Evolutionary conservation across 192 early-diverging fungal genomes (phyloP), one percentile per base, ranked within the genome.

Genomic region (Spinellus fusiger): DNA sequence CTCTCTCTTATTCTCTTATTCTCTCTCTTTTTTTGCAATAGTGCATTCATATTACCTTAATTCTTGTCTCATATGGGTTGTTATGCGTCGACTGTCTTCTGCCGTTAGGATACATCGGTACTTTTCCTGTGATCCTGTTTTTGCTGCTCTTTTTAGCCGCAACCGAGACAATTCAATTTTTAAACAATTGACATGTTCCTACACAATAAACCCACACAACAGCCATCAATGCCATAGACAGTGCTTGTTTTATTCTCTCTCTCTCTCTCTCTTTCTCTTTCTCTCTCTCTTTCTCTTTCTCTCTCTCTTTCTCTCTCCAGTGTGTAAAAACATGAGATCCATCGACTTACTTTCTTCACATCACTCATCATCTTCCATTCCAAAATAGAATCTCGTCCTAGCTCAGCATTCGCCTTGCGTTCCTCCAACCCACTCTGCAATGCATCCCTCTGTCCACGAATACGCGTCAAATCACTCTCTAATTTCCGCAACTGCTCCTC

Each of bases 391-490:
- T 32, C 48, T 49, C 58, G 33, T 1, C 46, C 56, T 5, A 64
- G 18, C n/a, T 64, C 61, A 20, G 50, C 65, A 3, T 59, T 54
- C 20, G 51, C 54, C 40, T 59, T 59, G 22, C 28, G 50, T 26
- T 66, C 64, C 27, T 66, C 64, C 22, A 59, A 34, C 8, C 27
- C 47, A 10, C 27, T 66, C 49, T 71, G 69, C 29, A 71, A 51
- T 10, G 48, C 34, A 38, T 71, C 69, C 29, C 69, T 29, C 15
- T 71, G 51, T 12, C 69, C 59, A 47, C 69, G 63, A 28, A 65
- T 56, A 26, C 46, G 34, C 0, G 63, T 65, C n/a, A 71, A 18
- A 5, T 61, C 62, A 4, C 16, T 20, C 15, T 71, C 69, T 1
- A 71, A 31, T 23, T 48, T 56, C 9, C 23, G 32, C 35, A 64